These are phyloP conservation scores for Poteriospumella lacustris DNA, from an alignment of 108 stramenopile species.

Conservation along the genomic window DNA sequence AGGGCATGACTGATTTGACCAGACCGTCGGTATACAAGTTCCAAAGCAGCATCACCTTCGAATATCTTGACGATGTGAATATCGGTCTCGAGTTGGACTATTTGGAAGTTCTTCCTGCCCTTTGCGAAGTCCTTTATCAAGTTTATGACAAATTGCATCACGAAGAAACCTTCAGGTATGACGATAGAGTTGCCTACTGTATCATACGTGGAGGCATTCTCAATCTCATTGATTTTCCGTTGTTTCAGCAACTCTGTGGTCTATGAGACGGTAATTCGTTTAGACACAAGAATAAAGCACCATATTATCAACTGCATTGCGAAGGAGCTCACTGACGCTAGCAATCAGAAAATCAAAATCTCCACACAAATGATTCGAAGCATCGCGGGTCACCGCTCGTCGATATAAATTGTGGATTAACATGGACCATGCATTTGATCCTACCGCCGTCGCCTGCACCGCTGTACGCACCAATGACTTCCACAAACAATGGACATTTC, in stretches of 20 bases:
- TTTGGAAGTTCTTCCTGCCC: neutral
- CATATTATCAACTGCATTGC: conserved; percentile 13
- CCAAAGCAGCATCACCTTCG: neutral
- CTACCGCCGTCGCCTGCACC: too few species aligned
- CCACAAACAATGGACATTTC: too few species aligned
- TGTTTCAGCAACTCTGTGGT: neutral
- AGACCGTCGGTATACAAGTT: neutral
- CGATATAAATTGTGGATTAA: too few species aligned
- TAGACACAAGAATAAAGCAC: conserved; percentile 15
- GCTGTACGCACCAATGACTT: too few species aligned
- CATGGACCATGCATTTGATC: too few species aligned
- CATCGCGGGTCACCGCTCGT: too few species aligned
- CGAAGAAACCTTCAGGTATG: conserved; percentile 19
- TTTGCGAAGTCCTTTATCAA: neutral
- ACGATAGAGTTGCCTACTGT: too few species aligned
- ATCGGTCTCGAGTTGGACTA: conserved; percentile 11
- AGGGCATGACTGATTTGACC: neutral
- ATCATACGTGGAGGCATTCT: too few species aligned
- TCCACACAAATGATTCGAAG: too few species aligned
- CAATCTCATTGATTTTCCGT: too few species aligned
- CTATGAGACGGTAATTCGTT: conserved; percentile 18
- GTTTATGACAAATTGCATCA: neutral
- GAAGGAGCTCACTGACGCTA: conserved; percentile 29
- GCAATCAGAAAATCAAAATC: too few species aligned
- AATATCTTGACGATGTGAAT: conserved; percentile 16